Evolutionary conservation across 148 eudicot genomes (phyloP), one percentile per base, ranked within the genome.

Genomic region (Arbutus unedo): DNA sequence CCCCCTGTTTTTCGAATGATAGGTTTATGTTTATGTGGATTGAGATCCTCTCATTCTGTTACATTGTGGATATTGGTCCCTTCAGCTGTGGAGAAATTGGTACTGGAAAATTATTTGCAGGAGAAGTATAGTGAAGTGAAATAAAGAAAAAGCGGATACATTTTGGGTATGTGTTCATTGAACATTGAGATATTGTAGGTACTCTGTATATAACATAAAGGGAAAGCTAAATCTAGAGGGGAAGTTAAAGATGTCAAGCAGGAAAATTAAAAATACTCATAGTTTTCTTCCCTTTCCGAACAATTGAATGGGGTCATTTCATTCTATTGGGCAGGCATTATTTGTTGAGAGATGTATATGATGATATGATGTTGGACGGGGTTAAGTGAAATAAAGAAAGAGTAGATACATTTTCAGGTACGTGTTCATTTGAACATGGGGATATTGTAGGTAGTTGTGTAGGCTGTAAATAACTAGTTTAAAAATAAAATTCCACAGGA

Each of bases 311-410:
- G 5, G 43, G 71, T 16, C 71, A 11, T 31, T 66, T 31, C 16
- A 66, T 66, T 66, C 43, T 66, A 25, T 43, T 41, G 48, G 18
- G 49, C 74, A 95, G 98, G 93, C 72, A 84, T 88, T 91, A 55
- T 87, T 68, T 96, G 86, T 87, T 96, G 95, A 93, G 97, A 78
- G 98, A 93, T 91, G 98, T 90, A 43, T 96, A 96, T 84, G 99
- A 96, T 77, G 99, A 96, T 87, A 94, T 96, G 99, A 84, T 91
- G 91, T 89, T 96, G 78, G 99, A 96, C 83, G 96, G 94, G 75
- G 92, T 96, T 85, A 93, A 91, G 38, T 31, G 38, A 31, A 31
- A 31, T 31, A 31, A 31, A 31, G 38, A 31, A 31, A 31, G 38
- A 31, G 38, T 31, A 31, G 38, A 31, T 31, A 31, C 38, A 31